A percentile compares a stretch with the other conserved stretches of the same genome.
phyloP scores from a whole-genome alignment of 345 rosid species.

The Bruguiera gymnorhiza region DNA sequence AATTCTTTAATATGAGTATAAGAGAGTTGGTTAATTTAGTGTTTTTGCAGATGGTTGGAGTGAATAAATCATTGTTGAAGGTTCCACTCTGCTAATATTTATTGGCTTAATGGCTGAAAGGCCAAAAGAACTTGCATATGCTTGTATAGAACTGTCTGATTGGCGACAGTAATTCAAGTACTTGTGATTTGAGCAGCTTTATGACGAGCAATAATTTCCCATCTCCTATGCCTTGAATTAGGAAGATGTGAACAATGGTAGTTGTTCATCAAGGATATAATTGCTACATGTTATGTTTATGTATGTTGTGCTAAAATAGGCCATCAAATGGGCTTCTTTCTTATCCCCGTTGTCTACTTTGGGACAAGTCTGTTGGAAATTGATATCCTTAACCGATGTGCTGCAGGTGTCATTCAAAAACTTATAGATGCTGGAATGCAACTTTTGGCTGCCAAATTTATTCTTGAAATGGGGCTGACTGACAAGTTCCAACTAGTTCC shows the following conservation, averaged over 20 bases:
- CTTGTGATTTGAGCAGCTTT: neutral
- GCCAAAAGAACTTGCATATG: too few species aligned
- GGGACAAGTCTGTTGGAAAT: slow-evolving; percentile 13
- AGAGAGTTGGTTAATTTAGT: too few species aligned
- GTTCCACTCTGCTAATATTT: too few species aligned
- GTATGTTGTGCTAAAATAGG: neutral
- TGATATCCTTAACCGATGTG: slow-evolving; percentile 1
- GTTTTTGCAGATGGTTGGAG: too few species aligned
- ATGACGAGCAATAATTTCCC: neutral
- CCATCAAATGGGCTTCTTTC: neutral
- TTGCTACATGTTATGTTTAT: neutral
- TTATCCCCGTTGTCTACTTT: too few species aligned
- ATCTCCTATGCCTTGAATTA: neutral
- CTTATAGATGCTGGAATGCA: slow-evolving; percentile 51
- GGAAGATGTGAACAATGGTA: neutral
- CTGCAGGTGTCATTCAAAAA: slow-evolving; percentile 52
- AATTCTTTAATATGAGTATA: too few species aligned
- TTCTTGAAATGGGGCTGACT: slow-evolving; percentile 57
- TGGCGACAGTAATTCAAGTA: neutral
- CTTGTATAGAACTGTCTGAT: too few species aligned
- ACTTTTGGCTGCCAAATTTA: slow-evolving; percentile 51
- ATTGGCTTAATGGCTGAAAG: too few species aligned
- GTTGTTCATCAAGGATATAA: neutral
- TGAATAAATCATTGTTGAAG: too few species aligned
- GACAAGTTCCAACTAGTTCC: slow-evolving; percentile 54